Base-by-base conservation (phyloP, 176 grass and related monocot species). In the Lolium multiflorum region DNA sequence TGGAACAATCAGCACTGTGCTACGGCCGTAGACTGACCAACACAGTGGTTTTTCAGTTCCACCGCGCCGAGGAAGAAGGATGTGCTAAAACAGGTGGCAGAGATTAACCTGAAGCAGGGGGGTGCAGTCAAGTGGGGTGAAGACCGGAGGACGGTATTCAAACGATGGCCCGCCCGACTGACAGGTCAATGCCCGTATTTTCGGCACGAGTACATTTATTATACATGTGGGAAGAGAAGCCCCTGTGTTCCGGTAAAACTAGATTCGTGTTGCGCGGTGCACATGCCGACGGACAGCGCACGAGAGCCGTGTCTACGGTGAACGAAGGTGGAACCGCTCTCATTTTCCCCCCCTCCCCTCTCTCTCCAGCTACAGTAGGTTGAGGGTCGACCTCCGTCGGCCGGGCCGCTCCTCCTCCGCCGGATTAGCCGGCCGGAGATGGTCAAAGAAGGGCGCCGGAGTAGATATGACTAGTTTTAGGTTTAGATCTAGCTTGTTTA, bases 101-200 rank as follows among this genome's bases (percentile, higher is more conserved):
- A 73, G 79, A 78, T 90, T 90, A 82, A 21, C 5, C 89, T 56
- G 89, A 49, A 67, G 38, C 15, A 1, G 1, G 52, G 21, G 25
- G 39, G 9, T 6, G 24, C 77, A 4, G 79, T 86, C 31, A 82
- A 86, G 20, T 5, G 25, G 57, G 61, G 22, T 9, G 74, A 79
- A 83, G 54, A 16, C 21, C 7, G 49, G 10, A 9, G 22, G 5
- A 12, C 24, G 28, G n/a, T 5, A 6, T 66, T 89, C 70, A 58
- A 9, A 21, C 24, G 15, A 35, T 39, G 83, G 21, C 21, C 44
- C 65, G 31, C 65, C 7, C 16, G 31, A 78, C 89, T 87, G 84
- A 83, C 84, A 78, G 84, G 89, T 90, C 89, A 79, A 87, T 82
- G 84, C 31, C 31, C 16, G 31, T 20, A 44, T 62, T 44, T 41